Base-by-base conservation (phyloP, 805 yeast genomes). In the Millerago galiae region DNA sequence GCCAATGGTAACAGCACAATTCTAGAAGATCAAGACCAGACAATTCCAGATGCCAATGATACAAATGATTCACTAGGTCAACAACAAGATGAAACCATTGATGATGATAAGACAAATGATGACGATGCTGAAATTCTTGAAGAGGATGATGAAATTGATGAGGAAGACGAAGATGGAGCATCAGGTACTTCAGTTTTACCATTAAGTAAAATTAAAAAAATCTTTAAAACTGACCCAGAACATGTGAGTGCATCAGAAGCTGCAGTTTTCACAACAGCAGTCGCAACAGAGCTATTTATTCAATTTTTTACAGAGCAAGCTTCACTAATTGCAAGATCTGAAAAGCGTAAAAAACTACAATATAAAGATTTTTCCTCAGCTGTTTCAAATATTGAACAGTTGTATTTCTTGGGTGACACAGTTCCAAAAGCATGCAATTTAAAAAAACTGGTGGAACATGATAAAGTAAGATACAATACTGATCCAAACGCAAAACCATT, bases 281-380 rank as follows among this genome's bases (percentile, higher is more conserved):
- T 82, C n/a, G 89, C 93, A 8, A 78, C 91, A 0, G 93, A 85
- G 53, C 62, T 83, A 17, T 85, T 85, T 55, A 70, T 84, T 17
- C 81, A 79, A 59, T 75, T 78, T 54, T 69, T 84, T 46, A 72
- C 85, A 2, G 87, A 81, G 55, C 86, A 82, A 55, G 89, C 93
- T 0, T 67, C 78, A 6, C 61, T 80, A 43, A 66, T 70, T 17
- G 84, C 95, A 27, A 75, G 78, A 51, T 66, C 78, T 30, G 83
- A 77, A 25, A 77, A 78, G 48, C 65, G 91, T 36, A 81, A 82
- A 66, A 81, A 80, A 50, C 63, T 86, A n/a, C 72, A 69, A 42
- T 86, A 86, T 59, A 70, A 73, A 38, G 95, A 85, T 58, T 75
- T 84, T 55, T 75, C 87, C 30, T 65, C 67, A 34, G 87, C 83